These are phyloP conservation scores for Tricholoma saponaceum DNA, from an alignment of 768 basidiomycete genomes.

Conservation along the genomic window DNA sequence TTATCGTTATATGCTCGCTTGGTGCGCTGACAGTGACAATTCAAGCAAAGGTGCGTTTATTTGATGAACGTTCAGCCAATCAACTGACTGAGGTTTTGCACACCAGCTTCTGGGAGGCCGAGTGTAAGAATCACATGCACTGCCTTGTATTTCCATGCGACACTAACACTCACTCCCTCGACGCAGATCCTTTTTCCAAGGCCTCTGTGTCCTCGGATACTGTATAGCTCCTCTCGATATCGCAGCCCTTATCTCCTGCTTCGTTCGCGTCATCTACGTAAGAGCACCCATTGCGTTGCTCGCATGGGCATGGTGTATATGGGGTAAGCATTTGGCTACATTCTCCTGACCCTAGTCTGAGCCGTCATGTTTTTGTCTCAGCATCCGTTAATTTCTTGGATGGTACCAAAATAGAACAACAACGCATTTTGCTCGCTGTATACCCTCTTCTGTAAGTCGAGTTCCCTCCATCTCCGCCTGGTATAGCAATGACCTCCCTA, in stretches of 20 bases:
- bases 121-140: constrained; percentile 49
- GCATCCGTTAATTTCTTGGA: constrained; percentile 95
- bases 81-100: background rate
- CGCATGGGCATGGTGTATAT: constrained; percentile 95
- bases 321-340: constrained; percentile 61
- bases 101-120: constrained; percentile 71
- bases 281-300: constrained; percentile 81
- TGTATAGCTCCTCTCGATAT: constrained; percentile 92
- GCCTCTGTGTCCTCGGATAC: constrained; percentile 90
- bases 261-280: constrained; percentile 82
- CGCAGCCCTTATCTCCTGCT: constrained; percentile 83
- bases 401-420: constrained; percentile 90
- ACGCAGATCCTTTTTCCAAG: constrained; percentile 89
- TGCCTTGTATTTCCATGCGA: background rate
- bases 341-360: background rate
- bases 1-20: constrained; percentile 89
- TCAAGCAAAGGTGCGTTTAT: constrained; percentile 77
- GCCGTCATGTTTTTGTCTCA: constrained; percentile 22
- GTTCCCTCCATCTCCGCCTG: background rate
- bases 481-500: background rate
- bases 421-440: constrained; percentile 87
- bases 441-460: constrained; percentile 85
- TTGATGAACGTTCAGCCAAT: constrained; percentile 1
- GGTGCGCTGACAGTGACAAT: constrained; percentile 90
- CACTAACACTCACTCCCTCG: background rate